Percentiles rank a stretch among this genome's conserved stretches.
These are phyloP conservation scores for Debaryomyces psychrophilus DNA, from an alignment of 1,139 yeast species.

Conservation along the genomic window DNA sequence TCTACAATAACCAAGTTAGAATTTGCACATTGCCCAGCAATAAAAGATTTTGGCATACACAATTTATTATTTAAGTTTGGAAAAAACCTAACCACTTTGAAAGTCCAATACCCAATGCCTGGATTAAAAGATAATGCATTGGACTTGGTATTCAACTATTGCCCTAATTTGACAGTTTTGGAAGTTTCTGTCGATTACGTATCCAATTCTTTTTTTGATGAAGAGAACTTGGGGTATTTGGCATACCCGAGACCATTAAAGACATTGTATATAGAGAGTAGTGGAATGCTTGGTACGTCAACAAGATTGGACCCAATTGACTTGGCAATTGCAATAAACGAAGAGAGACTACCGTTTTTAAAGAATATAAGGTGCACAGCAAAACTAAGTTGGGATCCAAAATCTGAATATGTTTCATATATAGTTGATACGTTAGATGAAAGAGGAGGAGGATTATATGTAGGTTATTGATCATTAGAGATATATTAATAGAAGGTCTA, in stretches of 20 bases:
- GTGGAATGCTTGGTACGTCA: conserved; percentile 87
- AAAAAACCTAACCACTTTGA: conserved; percentile 57
- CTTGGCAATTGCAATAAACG: conserved; percentile 80
- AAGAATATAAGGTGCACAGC: conserved; percentile 68
- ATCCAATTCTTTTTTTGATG: conserved; percentile 65
- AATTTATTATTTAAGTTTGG: conserved; percentile 68
- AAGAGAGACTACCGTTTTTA: conserved; percentile 71
- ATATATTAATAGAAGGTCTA: neutral
- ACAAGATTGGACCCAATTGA: conserved; percentile 86
- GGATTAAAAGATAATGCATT: conserved; percentile 67
- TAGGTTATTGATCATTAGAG: conserved; percentile 36
- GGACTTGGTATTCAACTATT: conserved; percentile 70
- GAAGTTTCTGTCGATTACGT: conserved; percentile 83
- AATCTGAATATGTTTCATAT: conserved; percentile 62
- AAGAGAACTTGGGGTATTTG: conserved; percentile 50
- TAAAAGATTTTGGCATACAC: conserved; percentile 63
- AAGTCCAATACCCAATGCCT: conserved; percentile 89
- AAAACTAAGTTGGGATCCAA: conserved; percentile 86
- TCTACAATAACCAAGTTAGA: conserved; percentile 68
- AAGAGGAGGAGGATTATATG: conserved; percentile 46
- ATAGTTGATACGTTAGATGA: conserved; percentile 45
- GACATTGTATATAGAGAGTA: conserved; percentile 72
- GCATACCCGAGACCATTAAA: conserved; percentile 58
- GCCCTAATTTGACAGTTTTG: conserved; percentile 68
- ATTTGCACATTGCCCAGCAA: conserved; percentile 84